phyloP scores from a whole-genome alignment of 495 filamentous ascomycete genomes.

The Penicillium crystallinum region DNA sequence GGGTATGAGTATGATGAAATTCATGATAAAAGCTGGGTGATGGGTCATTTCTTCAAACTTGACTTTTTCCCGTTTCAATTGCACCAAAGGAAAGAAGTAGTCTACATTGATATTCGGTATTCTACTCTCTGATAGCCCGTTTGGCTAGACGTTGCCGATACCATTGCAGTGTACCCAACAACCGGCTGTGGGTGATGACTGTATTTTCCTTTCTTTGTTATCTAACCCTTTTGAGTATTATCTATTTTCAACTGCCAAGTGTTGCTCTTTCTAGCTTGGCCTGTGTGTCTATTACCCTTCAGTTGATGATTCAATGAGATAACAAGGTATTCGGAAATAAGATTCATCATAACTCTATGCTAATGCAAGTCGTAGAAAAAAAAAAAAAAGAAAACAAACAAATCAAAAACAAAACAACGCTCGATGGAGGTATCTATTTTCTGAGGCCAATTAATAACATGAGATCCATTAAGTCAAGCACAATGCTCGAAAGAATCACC shows the following conservation, averaged over 20 bases:
- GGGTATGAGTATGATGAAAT: conserved; percentile 32
- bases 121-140: not conserved
- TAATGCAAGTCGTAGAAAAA: not conserved
- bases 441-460: not conserved
- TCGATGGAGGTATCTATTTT: not conserved
- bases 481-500: conserved; percentile 1
- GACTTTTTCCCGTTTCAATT: conserved; percentile 4
- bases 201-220: not conserved
- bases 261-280: not conserved
- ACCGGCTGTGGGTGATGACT: not conserved
- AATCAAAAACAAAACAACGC: not conserved
- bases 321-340: not conserved
- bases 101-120: not conserved
- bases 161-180: not conserved
- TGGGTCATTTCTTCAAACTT: not conserved
- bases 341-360: not conserved
- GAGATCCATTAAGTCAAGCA: not conserved
- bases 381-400: no score
- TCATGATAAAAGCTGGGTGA: not conserved
- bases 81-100: not conserved
- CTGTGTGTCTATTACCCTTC: not conserved
- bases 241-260: not conserved
- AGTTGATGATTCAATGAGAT: not conserved
- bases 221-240: not conserved
- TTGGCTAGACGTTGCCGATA: not conserved